Base-by-base conservation (phyloP, 2,329 filamentous ascomycete species). In the Beauveria varroae region DNA sequence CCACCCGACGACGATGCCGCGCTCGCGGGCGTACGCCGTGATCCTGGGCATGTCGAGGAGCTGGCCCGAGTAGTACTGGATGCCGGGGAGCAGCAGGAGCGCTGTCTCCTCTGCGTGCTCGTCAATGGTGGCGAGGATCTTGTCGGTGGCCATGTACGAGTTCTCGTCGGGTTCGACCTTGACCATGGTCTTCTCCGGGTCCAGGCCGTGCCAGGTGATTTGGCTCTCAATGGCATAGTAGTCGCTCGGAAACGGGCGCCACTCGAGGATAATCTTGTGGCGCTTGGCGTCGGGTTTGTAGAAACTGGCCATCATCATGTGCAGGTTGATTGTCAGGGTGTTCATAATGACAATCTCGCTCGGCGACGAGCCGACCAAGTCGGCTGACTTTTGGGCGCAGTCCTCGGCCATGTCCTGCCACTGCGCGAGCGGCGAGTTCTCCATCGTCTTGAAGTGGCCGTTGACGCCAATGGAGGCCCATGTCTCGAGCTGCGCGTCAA, bases 61-160 rank as follows among this genome's bases (percentile, higher is more conserved):
- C 72, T 97, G 93, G 60, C 92, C 92, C 0, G 89, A 95, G 76
- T 96, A 96, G 78, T 92, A 97, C 71, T 97, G 92, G 47, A 97
- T 88, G 10, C 90, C 93, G 0, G 92, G 91, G 0, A 97, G 83
- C 5, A 96, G 82, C 1, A 96, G 76, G 9, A 97, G 75, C 1
- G 91, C 90, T 0, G 90, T 86, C 6, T 83, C 83, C 1, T 85
- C 80, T 51, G 88, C 89, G 69, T 96, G 87, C 63, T 85, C 76
- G 64, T 92, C 88, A 65, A 96, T 96, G 4, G 84, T 78, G 8
- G 82, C 79, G 10, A 95, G 78, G 46, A 96, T 89, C 64, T 86
- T 79, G 50, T 87, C 81, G 0, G 89, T 96, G 1, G 83, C 80
- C 54, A 96, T 80, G 63, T 86, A 82, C n/a, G 82, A 73, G 77